Base-by-base conservation (phyloP, 345 rosid species). In the Arabidopsis suecica region DNA sequence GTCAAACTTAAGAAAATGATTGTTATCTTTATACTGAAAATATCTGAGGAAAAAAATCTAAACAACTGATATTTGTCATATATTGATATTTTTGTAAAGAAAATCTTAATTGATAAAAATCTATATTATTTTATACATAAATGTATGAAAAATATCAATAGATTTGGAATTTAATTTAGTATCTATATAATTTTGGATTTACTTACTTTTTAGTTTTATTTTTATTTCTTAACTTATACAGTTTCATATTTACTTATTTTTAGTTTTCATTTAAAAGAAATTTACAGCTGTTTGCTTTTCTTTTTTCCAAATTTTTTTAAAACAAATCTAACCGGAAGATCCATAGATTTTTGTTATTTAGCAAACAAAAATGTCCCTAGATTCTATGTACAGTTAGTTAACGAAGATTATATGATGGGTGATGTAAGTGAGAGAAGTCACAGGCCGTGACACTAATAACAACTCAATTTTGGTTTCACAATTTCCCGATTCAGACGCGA, bases 391-490 rank as follows among this genome's bases (percentile, higher is more conserved):
- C 2, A 54, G 18, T 25, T 61, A 37, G 51, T 22, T 60, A 59
- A 71, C 1, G 73, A 69, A 32, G 18, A 68, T 28, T 6, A 25
- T n/a, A n/a, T 23, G 9, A 25, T 40, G 18, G 49, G 56, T 32
- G 34, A 20, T 33, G 28, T 14, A 45, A 37, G 9, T 5, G 7
- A 30, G 9, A 54, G 9, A 54, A 42, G 57, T 74, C 8, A 65
- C 50, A 45, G 50, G 14, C 56, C 2, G 77, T 63, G 64, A 53
- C 45, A 41, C 5, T 30, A 41, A 23, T 10, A 20, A 44, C 14
- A 54, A 32, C 66, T 65, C 23, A 34, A n/a, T 0, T 22, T 16
- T 32, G 1, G 40, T 16, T 3, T 47, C 3, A 23, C 62, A n/a
- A 18, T 9, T 66, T 22, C 18, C 44, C 7, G 55, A 48, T 48